Percentiles rank a stretch among this genome's conserved stretches.
Conservation (phyloP, 2,329 filamentous ascomycete genomes). For the Sarocladium oryzae region DNA sequence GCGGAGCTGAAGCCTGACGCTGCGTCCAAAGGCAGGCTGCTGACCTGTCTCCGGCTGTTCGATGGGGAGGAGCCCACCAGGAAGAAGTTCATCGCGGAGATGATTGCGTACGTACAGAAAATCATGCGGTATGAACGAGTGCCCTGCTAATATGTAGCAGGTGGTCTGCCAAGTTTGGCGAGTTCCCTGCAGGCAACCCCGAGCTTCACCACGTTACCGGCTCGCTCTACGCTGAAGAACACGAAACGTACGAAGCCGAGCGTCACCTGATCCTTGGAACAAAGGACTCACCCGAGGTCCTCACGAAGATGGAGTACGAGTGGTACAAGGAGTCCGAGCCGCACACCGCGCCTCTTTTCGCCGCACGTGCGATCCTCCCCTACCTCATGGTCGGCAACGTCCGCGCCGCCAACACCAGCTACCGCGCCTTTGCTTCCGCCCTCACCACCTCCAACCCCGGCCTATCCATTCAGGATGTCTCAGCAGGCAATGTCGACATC, state of each 20-base stretch:
- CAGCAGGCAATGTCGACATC: slow-evolving; percentile 63
- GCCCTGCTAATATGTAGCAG: slow-evolving; percentile 17
- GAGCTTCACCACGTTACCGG: slow-evolving; percentile 92
- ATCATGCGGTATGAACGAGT: neutral
- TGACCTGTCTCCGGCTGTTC: slow-evolving; percentile 77
- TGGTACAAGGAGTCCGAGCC: slow-evolving; percentile 91
- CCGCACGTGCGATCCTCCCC: slow-evolving; percentile 78
- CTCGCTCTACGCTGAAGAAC: slow-evolving; percentile 82
- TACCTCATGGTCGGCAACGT: slow-evolving; percentile 89
- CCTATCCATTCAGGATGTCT: slow-evolving; percentile 75
- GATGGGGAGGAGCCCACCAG: slow-evolving; percentile 77
- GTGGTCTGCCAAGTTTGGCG: slow-evolving; percentile 82
- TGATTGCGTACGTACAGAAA: slow-evolving; percentile 57
- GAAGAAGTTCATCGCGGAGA: slow-evolving; percentile 86
- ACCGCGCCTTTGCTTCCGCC: slow-evolving; percentile 53
- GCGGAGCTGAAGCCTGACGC: slow-evolving; percentile 72
- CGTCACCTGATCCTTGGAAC: slow-evolving; percentile 84
- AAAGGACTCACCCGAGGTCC: slow-evolving; percentile 73
- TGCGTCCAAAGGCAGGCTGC: slow-evolving; percentile 64
- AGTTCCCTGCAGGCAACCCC: slow-evolving; percentile 85
- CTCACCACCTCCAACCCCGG: slow-evolving; percentile 34
- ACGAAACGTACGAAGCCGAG: slow-evolving; percentile 90
- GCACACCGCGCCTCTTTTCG: slow-evolving; percentile 81
- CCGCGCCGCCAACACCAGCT: slow-evolving; percentile 76
- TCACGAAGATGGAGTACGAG: slow-evolving; percentile 79